Percentiles rank a stretch among this genome's conserved stretches.
These are phyloP conservation scores for Rosa multiflora DNA, from an alignment of 306 rosid species.

Conservation along the genomic window DNA sequence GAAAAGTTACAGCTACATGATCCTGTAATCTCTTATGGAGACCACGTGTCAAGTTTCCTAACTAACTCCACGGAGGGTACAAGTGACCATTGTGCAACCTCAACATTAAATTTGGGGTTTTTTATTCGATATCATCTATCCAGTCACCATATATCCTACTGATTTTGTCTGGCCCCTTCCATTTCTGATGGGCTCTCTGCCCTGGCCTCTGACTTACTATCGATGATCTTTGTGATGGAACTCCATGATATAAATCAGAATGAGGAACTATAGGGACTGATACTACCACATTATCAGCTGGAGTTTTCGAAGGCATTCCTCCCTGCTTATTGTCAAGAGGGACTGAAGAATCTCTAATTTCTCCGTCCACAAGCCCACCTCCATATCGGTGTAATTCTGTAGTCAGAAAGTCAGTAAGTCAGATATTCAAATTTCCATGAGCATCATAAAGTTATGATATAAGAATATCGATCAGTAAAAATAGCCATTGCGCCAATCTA, in stretches of 20 bases:
- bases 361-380: slow-evolving; percentile 85
- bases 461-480: neutral
- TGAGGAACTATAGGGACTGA: slow-evolving; percentile 62
- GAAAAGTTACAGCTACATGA: slow-evolving; percentile 30
- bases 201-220: slow-evolving; percentile 81
- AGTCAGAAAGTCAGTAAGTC: slow-evolving; percentile 16
- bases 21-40: slow-evolving; percentile 23
- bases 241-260: slow-evolving; percentile 82
- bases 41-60: slow-evolving; percentile 2
- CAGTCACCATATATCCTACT: slow-evolving; percentile 98
- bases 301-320: slow-evolving; percentile 48
- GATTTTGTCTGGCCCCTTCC: slow-evolving; percentile 99
- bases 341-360: slow-evolving; percentile 60
- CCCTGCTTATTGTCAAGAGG: slow-evolving; percentile 71
- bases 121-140: slow-evolving; percentile 88
- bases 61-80: slow-evolving; percentile 18
- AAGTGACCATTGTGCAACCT: slow-evolving; percentile 25
- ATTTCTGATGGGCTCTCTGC: slow-evolving; percentile 86
- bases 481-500: neutral
- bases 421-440: neutral
- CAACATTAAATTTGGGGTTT: slow-evolving; percentile 15
- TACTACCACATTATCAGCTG: slow-evolving; percentile 62
- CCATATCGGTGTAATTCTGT: slow-evolving; percentile 90
- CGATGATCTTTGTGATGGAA: slow-evolving; percentile 78
- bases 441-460: neutral